Evolutionary conservation across 805 yeast species (phyloP), one percentile per base, ranked within the genome.

Genomic region (Schizosaccharomyces cryophilus): DNA sequence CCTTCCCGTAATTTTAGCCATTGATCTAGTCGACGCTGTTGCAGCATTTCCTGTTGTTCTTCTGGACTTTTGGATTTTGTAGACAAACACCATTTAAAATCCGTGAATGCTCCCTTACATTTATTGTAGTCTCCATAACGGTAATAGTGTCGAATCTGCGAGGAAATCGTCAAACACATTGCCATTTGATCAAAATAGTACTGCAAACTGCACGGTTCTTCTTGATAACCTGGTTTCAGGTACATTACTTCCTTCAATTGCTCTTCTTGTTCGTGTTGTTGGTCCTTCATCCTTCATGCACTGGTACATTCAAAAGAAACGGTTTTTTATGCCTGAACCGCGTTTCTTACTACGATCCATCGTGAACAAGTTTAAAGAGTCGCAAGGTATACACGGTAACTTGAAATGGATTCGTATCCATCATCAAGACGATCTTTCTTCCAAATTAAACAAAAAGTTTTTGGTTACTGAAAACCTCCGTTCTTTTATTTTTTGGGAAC

Each of bases 111-210:
- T 38, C 26, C 54, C 29, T 45, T 45, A 11, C 61, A 59, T 9
- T 15, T 29, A 19, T 59, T 42, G 21, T 24, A 19, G 6, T 21
- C 58, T 13, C 61, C 61, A 26, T 59, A 59, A 7, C 61, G 61
- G 38, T 59, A 59, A 31, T 59, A 59, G 19, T 59, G 54, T 26
- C 35, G 21, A 17, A 40, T 21, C 2, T 59, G 61, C n/a, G 58
- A 40, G 9, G 54, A 9, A 21, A 30, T 38, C n/a, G 61, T 59
- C 24, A 38, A 59, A 29, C 61, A 59, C 61, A 59, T 59, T 19
- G 47, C 26, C 54, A 42, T 42, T 11, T 38, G 30, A 31, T 59
- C 61, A 42, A 59, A 59, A 30, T 59, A 42, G 24, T 42, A 29
- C 19, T 21, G 35, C 9, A 40, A 15, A 40, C 29, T 21, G 45